Conservation (phyloP, 169 alveolate species). For the Condylostoma magnum region DNA sequence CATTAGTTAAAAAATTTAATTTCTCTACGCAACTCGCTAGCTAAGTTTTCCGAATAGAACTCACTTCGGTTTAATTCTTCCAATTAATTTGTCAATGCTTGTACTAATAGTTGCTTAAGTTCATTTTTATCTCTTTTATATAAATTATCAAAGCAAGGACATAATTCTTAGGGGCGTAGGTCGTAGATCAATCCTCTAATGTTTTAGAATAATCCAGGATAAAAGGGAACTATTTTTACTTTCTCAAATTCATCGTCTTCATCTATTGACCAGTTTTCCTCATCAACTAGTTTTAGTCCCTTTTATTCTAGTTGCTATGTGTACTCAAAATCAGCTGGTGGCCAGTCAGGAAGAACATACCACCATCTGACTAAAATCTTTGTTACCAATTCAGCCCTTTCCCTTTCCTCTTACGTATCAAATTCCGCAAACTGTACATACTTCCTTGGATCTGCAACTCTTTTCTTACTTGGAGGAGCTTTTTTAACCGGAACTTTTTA, state of each 20-base stretch:
- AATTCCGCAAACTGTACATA: conserved; percentile 16
- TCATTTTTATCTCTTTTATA: conserved; percentile 56
- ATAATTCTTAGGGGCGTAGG: conserved; percentile 86
- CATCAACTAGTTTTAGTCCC: conserved; percentile 76
- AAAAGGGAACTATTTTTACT: conserved; percentile 87
- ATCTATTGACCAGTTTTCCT: conserved; percentile 86
- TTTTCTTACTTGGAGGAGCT: neutral
- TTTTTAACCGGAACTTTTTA: neutral
- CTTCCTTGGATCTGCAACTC: conserved; percentile 2
- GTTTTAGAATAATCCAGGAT: conserved; percentile 85
- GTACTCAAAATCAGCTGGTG: conserved; percentile 85
- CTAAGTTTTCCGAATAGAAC: too few species aligned
- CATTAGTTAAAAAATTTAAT: too few species aligned
- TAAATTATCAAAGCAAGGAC: conserved; percentile 85
- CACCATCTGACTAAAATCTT: conserved; percentile 83
- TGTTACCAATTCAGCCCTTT: conserved; percentile 39
- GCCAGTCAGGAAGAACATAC: conserved; percentile 95
- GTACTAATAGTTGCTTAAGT: conserved; percentile 54
- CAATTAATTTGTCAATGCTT: conserved; percentile 77
- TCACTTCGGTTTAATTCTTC: conserved; percentile 38
- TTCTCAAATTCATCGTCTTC: conserved; percentile 83
- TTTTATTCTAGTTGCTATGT: conserved; percentile 59
- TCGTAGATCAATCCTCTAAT: conserved; percentile 88
- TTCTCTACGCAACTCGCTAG: too few species aligned
- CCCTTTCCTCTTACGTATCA: conserved; percentile 16